Evolutionary conservation across 2,329 filamentous ascomycete species (phyloP).

Genomic region (Exophiala oligosperma): DNA sequence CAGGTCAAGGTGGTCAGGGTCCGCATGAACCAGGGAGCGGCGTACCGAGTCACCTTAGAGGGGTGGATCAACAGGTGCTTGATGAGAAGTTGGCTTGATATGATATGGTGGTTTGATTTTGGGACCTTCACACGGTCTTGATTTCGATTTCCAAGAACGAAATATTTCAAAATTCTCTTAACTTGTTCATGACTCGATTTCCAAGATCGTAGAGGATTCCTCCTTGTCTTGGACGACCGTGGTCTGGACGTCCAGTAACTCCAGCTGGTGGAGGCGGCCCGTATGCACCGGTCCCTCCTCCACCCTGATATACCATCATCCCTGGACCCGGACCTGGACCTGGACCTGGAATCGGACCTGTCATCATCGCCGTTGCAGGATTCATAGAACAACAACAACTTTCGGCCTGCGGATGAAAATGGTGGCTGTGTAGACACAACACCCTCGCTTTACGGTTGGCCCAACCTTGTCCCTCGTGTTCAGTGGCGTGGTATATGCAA

Average conservation of each 20-base stretch:
- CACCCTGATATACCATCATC: background rate
- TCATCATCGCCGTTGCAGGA: background rate
- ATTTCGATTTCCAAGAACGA: too few relatives aligned
- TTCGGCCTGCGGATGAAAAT: constrained; percentile 16
- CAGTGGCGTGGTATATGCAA: constrained; percentile 30
- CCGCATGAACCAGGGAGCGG: constrained; percentile 6
- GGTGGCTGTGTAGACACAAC: constrained; percentile 11
- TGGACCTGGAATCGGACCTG: background rate
- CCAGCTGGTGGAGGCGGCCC: too few relatives aligned
- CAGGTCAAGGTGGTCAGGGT: constrained; percentile 18
- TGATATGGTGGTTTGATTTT: too few relatives aligned
- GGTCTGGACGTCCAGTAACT: too few relatives aligned
- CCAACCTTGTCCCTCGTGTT: constrained; percentile 25
- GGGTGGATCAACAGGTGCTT: constrained; percentile 13
- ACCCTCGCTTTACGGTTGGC: constrained; percentile 27
- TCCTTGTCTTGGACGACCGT: too few relatives aligned
- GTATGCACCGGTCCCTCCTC: too few relatives aligned
- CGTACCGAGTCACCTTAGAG: constrained; percentile 12
- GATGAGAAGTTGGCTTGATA: constrained; percentile 8
- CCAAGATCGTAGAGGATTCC: background rate
- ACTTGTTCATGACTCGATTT: background rate
- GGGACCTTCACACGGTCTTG: too few relatives aligned
- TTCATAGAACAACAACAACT: constrained; percentile 20
- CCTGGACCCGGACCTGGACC: background rate
- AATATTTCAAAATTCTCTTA: background rate